A percentile compares a stretch with the other conserved stretches of the same genome.
Evolutionary conservation across 1,284 basidiomycete species (phyloP).

Genomic region (Sporisorium iseilematis-ciliati): DNA sequence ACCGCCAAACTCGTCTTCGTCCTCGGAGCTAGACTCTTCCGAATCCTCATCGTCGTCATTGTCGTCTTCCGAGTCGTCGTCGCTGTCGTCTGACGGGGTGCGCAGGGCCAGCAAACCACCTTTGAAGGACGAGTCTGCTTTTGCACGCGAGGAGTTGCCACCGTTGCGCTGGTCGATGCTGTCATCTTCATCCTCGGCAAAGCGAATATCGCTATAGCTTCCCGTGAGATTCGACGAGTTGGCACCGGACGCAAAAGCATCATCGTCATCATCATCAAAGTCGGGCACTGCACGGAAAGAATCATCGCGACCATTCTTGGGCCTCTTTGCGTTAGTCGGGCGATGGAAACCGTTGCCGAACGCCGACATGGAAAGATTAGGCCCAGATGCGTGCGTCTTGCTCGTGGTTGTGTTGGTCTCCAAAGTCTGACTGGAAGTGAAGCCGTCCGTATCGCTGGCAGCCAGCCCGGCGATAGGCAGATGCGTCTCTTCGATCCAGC

Average conservation of each 20-base stretch:
- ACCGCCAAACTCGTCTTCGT: constrained; percentile 31
- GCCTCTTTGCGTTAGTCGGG: constrained; percentile 3
- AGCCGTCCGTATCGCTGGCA: constrained; percentile 44
- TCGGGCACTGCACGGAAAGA: constrained; percentile 47
- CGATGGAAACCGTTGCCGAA: constrained; percentile 45
- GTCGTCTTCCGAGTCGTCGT: constrained; percentile 19
- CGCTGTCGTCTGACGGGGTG: constrained; percentile 38
- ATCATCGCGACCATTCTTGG: constrained; percentile 23
- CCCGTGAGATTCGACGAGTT: constrained; percentile 73
- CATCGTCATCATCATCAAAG: constrained; percentile 64
- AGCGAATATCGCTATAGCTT: constrained; percentile 73
- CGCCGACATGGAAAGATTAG: constrained; percentile 43
- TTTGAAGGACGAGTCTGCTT: constrained; percentile 19
- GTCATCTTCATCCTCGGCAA: constrained; percentile 73
- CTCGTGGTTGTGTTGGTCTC: constrained; percentile 53
- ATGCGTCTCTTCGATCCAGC: constrained; percentile 66
- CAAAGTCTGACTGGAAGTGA: constrained; percentile 35
- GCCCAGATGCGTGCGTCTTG: constrained; percentile 48
- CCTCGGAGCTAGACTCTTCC: constrained; percentile 36
- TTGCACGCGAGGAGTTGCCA: constrained; percentile 15
- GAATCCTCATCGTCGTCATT: constrained; percentile 26
- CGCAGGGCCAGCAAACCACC: constrained; percentile 31
- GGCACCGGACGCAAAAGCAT: constrained; percentile 61
- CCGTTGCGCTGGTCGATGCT: constrained; percentile 18
- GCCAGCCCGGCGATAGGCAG: constrained; percentile 36